Percentiles rank a stretch among this genome's conserved stretches.
Conservation (phyloP, 345 rosid genomes). For the Toxicodendron radicans region DNA sequence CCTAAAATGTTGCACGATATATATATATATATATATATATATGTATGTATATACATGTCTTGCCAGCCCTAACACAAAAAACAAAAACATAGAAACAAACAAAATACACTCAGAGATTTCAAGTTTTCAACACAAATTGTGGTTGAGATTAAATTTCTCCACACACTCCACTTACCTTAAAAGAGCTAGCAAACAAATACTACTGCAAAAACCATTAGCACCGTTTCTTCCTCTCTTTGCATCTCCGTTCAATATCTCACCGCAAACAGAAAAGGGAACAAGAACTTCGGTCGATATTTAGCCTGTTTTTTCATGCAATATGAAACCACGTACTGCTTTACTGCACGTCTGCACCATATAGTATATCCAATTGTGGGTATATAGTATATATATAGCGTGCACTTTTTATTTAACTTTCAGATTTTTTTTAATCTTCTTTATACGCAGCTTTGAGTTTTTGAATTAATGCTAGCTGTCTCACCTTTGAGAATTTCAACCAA, state of each 20-base stretch:
- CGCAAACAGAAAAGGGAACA: not conserved
- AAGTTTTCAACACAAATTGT: constrained; percentile 43
- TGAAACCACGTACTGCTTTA: not conserved
- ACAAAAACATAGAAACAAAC: constrained; percentile 28
- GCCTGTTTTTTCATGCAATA: constrained; percentile 21
- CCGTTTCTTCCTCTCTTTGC: constrained; percentile 9
- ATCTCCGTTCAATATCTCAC: constrained; percentile 6
- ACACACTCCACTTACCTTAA: constrained; percentile 23
- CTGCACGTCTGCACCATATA: not conserved
- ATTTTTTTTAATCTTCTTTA: not conserved
- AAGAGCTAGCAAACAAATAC: constrained; percentile 17
- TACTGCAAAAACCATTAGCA: constrained; percentile 13
- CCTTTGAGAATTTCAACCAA: constrained; percentile 41
- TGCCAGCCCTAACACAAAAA: not conserved
- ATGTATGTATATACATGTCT: not conserved
- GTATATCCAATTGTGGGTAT: not conserved
- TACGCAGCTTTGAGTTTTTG: constrained; percentile 12
- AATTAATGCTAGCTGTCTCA: constrained; percentile 77
- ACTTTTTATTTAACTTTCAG: not conserved
- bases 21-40: too few species aligned
- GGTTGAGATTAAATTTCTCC: constrained; percentile 44
- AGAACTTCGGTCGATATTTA: not conserved
- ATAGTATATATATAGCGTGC: not conserved
- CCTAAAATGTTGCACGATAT: constrained; percentile 1
- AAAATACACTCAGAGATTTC: constrained; percentile 28